phyloP scores from a whole-genome alignment of 768 basidiomycete genomes.

The Naganishia vishniacii region DNA sequence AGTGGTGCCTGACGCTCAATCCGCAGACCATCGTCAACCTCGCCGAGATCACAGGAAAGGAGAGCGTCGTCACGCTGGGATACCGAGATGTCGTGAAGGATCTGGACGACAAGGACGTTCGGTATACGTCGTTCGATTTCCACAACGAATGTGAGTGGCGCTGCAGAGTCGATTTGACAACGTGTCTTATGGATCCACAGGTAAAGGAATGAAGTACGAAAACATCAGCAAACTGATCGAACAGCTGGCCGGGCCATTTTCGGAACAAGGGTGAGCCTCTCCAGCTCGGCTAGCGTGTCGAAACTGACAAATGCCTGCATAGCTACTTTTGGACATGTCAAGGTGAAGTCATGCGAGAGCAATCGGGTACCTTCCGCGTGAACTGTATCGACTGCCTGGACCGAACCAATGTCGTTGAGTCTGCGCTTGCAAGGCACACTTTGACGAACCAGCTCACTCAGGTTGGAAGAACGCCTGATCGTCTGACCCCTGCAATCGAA shows the following conservation, averaged over 20 bases:
- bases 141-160: conserved; percentile 78
- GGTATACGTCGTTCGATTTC: conserved; percentile 67
- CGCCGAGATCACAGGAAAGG: conserved; percentile 84
- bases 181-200: conserved; percentile 17
- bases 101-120: conserved; percentile 45
- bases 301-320: too few relatives aligned
- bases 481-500: conserved; percentile 47
- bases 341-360: conserved; percentile 64
- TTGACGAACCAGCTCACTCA: conserved; percentile 53
- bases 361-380: conserved; percentile 78
- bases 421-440: conserved; percentile 81
- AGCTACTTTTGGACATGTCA: conserved; percentile 81
- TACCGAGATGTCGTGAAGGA: conserved; percentile 67
- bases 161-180: too few relatives aligned
- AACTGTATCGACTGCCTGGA: conserved; percentile 97
- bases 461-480: conserved; percentile 51
- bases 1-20: not conserved
- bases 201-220: conserved; percentile 60
- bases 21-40: conserved; percentile 75
- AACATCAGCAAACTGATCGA: conserved; percentile 74
- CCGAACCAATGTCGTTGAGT: conserved; percentile 90
- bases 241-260: conserved; percentile 67
- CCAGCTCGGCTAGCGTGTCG: too few relatives aligned
- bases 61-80: conserved; percentile 69
- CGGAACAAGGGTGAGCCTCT: conserved; percentile 71